Percentiles rank a stretch among this genome's conserved stretches.
Conservation (phyloP, 352 stramenopile genomes). For the Pythium graminicola region DNA sequence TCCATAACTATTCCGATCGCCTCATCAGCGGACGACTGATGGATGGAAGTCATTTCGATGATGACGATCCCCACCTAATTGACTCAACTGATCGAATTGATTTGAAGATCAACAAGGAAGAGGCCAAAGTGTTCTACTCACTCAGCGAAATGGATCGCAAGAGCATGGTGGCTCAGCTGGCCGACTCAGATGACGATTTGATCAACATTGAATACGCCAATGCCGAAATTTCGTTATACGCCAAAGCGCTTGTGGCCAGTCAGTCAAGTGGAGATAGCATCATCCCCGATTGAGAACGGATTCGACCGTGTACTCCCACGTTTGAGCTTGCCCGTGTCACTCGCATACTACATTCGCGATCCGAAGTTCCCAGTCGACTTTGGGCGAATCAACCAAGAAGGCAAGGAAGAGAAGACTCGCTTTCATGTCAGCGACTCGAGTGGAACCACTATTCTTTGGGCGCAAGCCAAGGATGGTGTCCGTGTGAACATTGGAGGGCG, state of each 20-base stretch:
- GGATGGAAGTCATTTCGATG: conserved; percentile 15
- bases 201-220: conserved; percentile 47
- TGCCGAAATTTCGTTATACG: conserved; percentile 56
- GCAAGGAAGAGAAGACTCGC: conserved; percentile 33
- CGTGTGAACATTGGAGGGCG: conserved; percentile 55
- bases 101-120: conserved; percentile 42
- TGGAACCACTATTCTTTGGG: conserved; percentile 40
- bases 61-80: conserved; percentile 43
- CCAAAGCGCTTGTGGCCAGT: neutral
- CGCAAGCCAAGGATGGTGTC: conserved; percentile 50
- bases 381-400: conserved; percentile 28
- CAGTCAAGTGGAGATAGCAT: neutral
- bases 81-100: conserved; percentile 43
- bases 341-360: conserved; percentile 74
- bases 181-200: conserved; percentile 41
- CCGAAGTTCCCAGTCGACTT: conserved; percentile 72
- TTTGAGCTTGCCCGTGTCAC: conserved; percentile 62
- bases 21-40: conserved; percentile 41
- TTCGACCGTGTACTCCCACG: conserved; percentile 25
- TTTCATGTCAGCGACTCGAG: conserved; percentile 47
- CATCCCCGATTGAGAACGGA: neutral
- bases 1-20: conserved; percentile 76
- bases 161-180: conserved; percentile 48
- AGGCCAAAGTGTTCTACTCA: conserved; percentile 29
- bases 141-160: conserved; percentile 43